Evolutionary conservation across 306 rosid genomes (phyloP), one percentile per base, ranked within the genome.

Genomic region (Malus orientalis): DNA sequence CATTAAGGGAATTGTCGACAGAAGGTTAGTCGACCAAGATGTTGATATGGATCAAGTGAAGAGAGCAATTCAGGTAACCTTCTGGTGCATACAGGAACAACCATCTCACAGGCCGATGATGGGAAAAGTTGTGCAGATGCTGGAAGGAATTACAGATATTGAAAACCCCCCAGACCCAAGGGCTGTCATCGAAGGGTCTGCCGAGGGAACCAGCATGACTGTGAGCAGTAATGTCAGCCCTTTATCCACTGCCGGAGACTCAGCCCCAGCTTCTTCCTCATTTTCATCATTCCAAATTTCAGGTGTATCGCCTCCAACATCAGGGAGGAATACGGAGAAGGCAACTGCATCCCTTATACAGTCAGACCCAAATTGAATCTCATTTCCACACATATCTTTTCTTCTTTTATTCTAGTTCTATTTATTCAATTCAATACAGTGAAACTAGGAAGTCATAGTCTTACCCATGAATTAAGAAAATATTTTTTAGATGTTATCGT

Each of bases 81-180:
- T 93, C 77, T 91, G 96, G 98, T 93, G 98, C 92, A 91, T 91
- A 55, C 98, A 91, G 66, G 96, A 91, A 75, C 97, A 83, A 55
- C 96, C 98, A 4, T 89, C 89, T 42, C 88, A 81, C 54, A 86
- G 98, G 78, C 98, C 98, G 25, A 79, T 49, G 29, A 93, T 93
- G 96, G 90, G 92, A 74, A 87, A 82, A 73, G 91, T 90, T 51
- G 84, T 93, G 67, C 98, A 87, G 71, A 93, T 93, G 98, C 89
- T 93, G 13, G 97, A 93, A 86, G 98, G 97, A 22, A 80, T 88
- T 45, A 58, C 60, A 23, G 89, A 87, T 67, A 86, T 87, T 30
- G 89, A 86, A 67, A 86, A 58, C 65, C 97, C 93, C 14, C 93
- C 90, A 3, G 69, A 84, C 0, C 93, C 89, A 16, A 90, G 84